A percentile compares a stretch with the other conserved stretches of the same genome.
phyloP scores from a whole-genome alignment of 2,329 filamentous ascomycete genomes.

The Alternaria sp. region DNA sequence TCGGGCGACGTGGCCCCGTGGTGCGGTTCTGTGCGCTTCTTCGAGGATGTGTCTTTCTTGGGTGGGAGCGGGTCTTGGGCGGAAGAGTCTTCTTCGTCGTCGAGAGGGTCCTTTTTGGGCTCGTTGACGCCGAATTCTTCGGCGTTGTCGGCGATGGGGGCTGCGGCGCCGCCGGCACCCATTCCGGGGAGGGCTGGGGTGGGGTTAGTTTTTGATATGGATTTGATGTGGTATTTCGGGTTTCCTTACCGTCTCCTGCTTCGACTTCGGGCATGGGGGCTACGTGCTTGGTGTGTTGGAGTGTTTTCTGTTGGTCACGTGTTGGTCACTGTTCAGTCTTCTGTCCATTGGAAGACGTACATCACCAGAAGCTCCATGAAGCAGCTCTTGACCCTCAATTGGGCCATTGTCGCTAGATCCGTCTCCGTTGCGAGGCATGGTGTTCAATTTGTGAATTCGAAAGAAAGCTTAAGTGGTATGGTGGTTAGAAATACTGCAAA shows the following conservation, averaged over 20 bases:
- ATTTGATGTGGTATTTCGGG: too few relatives aligned
- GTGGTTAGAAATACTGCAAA: background rate
- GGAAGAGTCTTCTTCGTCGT: background rate
- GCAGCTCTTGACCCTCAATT: constrained; percentile 47
- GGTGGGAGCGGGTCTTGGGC: background rate
- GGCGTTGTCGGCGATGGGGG: constrained; percentile 3
- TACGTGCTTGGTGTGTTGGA: constrained; percentile 46
- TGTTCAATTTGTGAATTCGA: background rate
- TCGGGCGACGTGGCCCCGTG: background rate
- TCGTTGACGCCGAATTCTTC: constrained; percentile 13
- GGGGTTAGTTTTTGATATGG: too few relatives aligned
- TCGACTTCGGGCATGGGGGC: constrained; percentile 44
- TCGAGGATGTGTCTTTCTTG: background rate
- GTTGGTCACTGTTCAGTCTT: background rate
- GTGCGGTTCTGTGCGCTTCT: constrained; percentile 2
- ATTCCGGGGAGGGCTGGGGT: constrained; percentile 16
- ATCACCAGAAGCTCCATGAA: constrained; percentile 47
- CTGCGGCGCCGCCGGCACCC: constrained; percentile 13
- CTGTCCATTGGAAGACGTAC: constrained; percentile 24
- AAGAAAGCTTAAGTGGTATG: background rate
- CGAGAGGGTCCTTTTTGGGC: constrained; percentile 6
- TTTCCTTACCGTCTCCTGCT: constrained; percentile 42
- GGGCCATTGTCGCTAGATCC: constrained; percentile 50
- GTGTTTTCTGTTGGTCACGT: constrained; percentile 18
- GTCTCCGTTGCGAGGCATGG: constrained; percentile 52